These are phyloP conservation scores for Ascochyta koolunga DNA, from an alignment of 2,329 filamentous ascomycete species.

Conservation along the genomic window DNA sequence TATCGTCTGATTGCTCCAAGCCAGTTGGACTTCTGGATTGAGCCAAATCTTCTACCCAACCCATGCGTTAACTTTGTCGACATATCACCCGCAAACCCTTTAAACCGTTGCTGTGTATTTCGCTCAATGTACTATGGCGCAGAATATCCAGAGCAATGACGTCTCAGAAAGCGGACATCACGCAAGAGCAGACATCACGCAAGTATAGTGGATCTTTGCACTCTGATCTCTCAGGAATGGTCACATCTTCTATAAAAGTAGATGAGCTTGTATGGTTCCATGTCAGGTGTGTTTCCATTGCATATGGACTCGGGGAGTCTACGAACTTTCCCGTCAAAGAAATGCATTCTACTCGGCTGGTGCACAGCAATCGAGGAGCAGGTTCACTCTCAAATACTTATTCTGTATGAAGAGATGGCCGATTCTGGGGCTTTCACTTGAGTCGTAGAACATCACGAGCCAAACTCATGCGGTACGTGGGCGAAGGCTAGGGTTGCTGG, in stretches of 20 bases:
- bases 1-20: neutral
- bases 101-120: slow-evolving; percentile 4
- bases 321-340: neutral
- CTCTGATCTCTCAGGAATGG: neutral
- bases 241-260: slow-evolving; percentile 2
- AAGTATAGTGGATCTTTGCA: neutral
- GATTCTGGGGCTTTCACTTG: neutral
- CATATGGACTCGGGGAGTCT: slow-evolving; percentile 6
- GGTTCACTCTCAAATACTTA: neutral
- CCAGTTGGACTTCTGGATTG: neutral
- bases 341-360: neutral
- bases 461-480: too few relatives aligned
- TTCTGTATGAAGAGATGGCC: slow-evolving; percentile 1
- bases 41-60: neutral
- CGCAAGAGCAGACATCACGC: too few relatives aligned
- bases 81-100: slow-evolving; percentile 3
- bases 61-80: slow-evolving; percentile 1
- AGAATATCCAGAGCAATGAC: too few relatives aligned
- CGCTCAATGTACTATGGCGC: neutral
- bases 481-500: too few relatives aligned
- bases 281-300: slow-evolving; percentile 4
- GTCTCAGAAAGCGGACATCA: too few relatives aligned
- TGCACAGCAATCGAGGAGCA: neutral
- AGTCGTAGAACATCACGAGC: neutral
- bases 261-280: slow-evolving; percentile 8